These are phyloP conservation scores for Rugiboletus extremiorientalis DNA, from an alignment of 1,284 basidiomycete genomes.

Conservation along the genomic window DNA sequence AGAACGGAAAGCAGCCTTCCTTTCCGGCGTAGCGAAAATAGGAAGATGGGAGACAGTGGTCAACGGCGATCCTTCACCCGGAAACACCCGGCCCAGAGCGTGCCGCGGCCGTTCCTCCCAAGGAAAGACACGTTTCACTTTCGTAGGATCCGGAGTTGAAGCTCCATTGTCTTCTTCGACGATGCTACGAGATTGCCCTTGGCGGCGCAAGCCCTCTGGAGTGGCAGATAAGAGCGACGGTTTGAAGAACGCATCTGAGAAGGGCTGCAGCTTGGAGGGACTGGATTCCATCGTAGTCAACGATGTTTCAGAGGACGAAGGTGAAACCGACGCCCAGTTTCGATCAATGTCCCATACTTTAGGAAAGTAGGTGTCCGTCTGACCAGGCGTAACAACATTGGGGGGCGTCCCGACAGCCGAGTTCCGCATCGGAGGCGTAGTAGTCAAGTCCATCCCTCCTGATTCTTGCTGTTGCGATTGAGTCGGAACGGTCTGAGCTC, in stretches of 20 bases:
- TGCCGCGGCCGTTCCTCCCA: constrained; percentile 82
- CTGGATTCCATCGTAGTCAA: constrained; percentile 22
- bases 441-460: constrained; percentile 48
- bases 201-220: constrained; percentile 57
- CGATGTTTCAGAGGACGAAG: constrained; percentile 27
- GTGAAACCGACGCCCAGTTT: constrained; percentile 22
- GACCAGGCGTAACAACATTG: constrained; percentile 51
- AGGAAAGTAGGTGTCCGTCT: constrained; percentile 66
- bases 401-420: constrained; percentile 73
- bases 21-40: constrained; percentile 34
- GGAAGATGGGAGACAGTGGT: constrained; percentile 27
- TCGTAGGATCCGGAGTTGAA: constrained; percentile 67
- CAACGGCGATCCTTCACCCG: constrained; percentile 61
- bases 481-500: constrained; percentile 18
- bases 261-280: constrained; percentile 33
- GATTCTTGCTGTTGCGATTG: neutral
- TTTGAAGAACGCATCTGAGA: constrained; percentile 54
- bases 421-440: constrained; percentile 66
- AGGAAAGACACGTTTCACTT: constrained; percentile 85
- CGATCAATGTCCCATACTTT: constrained; percentile 69
- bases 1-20: constrained; percentile 17
- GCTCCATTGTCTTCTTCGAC: constrained; percentile 39
- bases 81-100: constrained; percentile 73
- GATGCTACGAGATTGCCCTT: constrained; percentile 65
- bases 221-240: constrained; percentile 57